Evolutionary conservation across 2,329 filamentous ascomycete species (phyloP).

Genomic region (Fusarium nelsonii): DNA sequence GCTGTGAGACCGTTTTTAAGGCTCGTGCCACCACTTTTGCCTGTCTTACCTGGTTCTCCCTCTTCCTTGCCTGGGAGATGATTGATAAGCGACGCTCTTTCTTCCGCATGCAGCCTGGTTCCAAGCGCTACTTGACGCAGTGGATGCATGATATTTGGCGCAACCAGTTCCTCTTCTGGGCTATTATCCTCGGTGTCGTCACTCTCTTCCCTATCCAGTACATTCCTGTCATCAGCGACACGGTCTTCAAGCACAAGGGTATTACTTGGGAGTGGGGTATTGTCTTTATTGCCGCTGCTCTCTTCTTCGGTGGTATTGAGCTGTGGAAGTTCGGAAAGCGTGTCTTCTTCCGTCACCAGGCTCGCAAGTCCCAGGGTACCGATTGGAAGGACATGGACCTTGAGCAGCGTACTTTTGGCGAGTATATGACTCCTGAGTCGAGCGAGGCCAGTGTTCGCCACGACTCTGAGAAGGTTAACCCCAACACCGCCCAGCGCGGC

Average conservation of each 20-base stretch:
- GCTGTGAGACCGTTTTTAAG: conserved; percentile 75
- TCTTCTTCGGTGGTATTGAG: conserved; percentile 71
- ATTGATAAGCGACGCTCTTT: conserved; percentile 78
- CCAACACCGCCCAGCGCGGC: conserved; percentile 16
- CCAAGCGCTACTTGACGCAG: conserved; percentile 71
- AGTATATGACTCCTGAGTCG: conserved; percentile 52
- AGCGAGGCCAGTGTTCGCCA: conserved; percentile 48
- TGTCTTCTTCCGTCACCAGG: conserved; percentile 52
- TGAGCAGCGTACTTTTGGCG: conserved; percentile 56
- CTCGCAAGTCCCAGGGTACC: conserved; percentile 41
- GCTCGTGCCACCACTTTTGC: conserved; percentile 80
- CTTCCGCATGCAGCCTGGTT: conserved; percentile 78
- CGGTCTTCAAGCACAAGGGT: conserved; percentile 70
- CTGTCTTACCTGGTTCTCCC: conserved; percentile 79
- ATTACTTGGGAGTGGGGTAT: conserved; percentile 75
- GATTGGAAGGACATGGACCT: conserved; percentile 56
- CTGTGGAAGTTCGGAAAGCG: conserved; percentile 71
- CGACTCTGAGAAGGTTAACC: conserved; percentile 43
- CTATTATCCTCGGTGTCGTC: conserved; percentile 64
- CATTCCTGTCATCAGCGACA: conserved; percentile 69
- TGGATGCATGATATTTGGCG: conserved; percentile 77
- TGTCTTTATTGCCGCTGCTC: conserved; percentile 63
- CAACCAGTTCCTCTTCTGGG: conserved; percentile 79
- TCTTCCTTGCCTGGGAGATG: conserved; percentile 85
- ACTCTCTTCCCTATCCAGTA: conserved; percentile 67